A percentile compares a stretch with the other conserved stretches of the same genome.
Conservation (phyloP, 805 yeast species). For the Yarrowia divulgata region DNA sequence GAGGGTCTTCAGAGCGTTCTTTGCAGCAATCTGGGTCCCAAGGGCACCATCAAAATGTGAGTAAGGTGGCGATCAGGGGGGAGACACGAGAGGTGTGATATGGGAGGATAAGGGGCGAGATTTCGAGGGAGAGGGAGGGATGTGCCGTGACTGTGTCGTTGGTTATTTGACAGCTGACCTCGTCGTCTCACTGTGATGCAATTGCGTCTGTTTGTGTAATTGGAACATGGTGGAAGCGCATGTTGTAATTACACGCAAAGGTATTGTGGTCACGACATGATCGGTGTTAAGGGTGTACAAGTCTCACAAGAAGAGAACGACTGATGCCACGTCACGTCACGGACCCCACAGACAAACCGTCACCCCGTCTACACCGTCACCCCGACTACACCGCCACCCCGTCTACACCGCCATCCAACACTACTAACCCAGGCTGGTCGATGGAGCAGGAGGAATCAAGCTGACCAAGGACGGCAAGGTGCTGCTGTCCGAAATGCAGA, state of each 20-base stretch:
- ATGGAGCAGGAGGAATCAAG: conserved; percentile 94
- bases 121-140: not conserved
- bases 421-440: conserved; percentile 61
- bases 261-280: not conserved
- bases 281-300: no score
- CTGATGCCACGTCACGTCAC: no score
- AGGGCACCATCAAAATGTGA: conserved; percentile 90
- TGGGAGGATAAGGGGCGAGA: not conserved
- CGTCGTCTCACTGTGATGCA: not conserved
- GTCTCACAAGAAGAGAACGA: no score
- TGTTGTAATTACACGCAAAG: not conserved
- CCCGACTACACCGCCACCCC: no score
- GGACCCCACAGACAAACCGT: no score
- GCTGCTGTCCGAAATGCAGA: conserved; percentile 92
- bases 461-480: conserved; percentile 98
- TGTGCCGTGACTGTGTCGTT: no score
- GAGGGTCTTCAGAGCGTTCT: conserved; percentile 94
- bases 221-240: conserved; percentile 4
- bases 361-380: no score
- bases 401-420: not conserved
- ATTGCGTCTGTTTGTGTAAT: not conserved
- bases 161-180: not conserved
- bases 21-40: conserved; percentile 92
- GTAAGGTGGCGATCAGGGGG: conserved; percentile 42
- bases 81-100: no score